Percentiles rank a stretch among this genome's conserved stretches.
Evolutionary conservation across 2,329 filamentous ascomycete genomes (phyloP).

Genomic region (Cercospora nicotianae): DNA sequence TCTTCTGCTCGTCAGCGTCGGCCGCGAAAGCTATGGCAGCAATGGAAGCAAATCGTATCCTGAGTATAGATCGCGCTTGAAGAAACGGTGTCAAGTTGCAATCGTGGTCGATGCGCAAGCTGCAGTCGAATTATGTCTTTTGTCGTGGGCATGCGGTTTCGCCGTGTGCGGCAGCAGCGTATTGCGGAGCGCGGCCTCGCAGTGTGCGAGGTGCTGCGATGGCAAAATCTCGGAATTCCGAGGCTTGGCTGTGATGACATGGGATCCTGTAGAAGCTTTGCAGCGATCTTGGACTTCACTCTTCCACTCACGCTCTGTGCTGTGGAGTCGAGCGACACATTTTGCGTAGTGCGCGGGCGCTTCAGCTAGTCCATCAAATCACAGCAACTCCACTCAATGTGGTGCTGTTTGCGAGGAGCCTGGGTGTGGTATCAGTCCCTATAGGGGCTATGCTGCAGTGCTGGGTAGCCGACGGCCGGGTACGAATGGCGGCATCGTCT

Average conservation of each 20-base stretch:
- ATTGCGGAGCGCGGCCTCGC: not conserved
- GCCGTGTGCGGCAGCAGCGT: not conserved
- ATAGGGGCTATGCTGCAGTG: not conserved
- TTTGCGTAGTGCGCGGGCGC: not conserved
- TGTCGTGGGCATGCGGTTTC: not conserved
- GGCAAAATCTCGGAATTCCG: not conserved
- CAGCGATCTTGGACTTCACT: conserved; percentile 8
- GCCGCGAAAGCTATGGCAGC: not conserved
- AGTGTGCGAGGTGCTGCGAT: not conserved
- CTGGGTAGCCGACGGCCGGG: not conserved
- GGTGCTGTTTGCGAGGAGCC: not conserved
- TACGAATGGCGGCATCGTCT: not conserved
- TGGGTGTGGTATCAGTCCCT: not conserved
- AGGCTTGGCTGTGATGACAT: conserved; percentile 1
- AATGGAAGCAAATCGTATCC: not conserved
- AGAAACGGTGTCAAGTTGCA: not conserved
- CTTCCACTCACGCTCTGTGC: not conserved
- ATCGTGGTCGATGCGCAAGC: not conserved
- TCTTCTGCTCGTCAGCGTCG: not conserved
- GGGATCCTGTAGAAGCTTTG: not conserved
- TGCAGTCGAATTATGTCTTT: not conserved
- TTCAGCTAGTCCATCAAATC: not conserved
- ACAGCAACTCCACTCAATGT: not conserved
- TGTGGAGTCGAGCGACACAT: not conserved
- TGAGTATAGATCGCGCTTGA: not conserved